These are phyloP conservation scores for Xylariaceae sp. DNA, from an alignment of 2,329 filamentous ascomycete species.

Conservation along the genomic window DNA sequence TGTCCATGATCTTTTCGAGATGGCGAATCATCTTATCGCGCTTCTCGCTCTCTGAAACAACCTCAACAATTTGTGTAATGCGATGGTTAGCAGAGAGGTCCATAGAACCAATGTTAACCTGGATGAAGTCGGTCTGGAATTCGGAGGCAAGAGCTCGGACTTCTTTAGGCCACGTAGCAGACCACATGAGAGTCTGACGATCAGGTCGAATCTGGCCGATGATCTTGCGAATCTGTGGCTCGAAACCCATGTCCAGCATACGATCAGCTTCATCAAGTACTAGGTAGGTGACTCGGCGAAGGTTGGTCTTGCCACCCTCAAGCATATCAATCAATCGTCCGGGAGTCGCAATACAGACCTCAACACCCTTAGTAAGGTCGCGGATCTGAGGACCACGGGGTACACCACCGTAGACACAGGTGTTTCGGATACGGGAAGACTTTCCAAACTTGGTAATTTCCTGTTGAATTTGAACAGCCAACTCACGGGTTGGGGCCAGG, in stretches of 20 bases:
- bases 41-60: slow-evolving; percentile 95
- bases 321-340: slow-evolving; percentile 98
- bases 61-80: slow-evolving; percentile 96
- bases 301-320: slow-evolving; percentile 95
- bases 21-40: slow-evolving; percentile 96
- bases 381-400: slow-evolving; percentile 96
- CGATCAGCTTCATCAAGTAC: slow-evolving; percentile 98
- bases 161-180: slow-evolving; percentile 98
- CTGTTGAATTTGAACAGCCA: slow-evolving; percentile 97
- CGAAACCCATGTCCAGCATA: slow-evolving; percentile 99
- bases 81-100: slow-evolving; percentile 95
- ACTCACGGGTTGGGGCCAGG: slow-evolving; percentile 91
- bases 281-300: slow-evolving; percentile 95
- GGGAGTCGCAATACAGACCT: slow-evolving; percentile 97
- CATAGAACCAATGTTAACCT: slow-evolving; percentile 97
- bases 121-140: slow-evolving; percentile 93
- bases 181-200: slow-evolving; percentile 99
- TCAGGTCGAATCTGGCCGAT: slow-evolving; percentile 96
- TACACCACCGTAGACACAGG: slow-evolving; percentile 98
- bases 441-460: slow-evolving; percentile 99
- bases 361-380: slow-evolving; percentile 89
- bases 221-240: slow-evolving; percentile 98
- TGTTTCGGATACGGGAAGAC: slow-evolving; percentile 96
- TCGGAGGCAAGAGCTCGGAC: slow-evolving; percentile 87
- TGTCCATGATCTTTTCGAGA: slow-evolving; percentile 95